Base-by-base conservation (phyloP, 2,329 filamentous ascomycete species). In the Pyrenophora graminea region DNA sequence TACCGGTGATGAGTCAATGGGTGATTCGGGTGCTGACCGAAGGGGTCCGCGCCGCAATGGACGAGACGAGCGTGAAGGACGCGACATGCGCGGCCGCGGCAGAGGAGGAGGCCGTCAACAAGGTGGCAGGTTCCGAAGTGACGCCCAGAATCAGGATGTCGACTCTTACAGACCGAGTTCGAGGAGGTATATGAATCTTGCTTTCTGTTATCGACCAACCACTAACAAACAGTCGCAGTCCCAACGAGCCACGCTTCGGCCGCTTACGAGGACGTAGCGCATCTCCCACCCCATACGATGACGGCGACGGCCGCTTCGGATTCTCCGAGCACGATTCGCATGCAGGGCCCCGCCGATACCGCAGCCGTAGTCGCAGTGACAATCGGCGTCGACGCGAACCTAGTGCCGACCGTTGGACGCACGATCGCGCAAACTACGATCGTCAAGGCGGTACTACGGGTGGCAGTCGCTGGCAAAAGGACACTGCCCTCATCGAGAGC, bases 1-100 rank as follows among this genome's bases (percentile, higher is more conserved):
- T 41, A 68, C 77, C 0, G 93, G 91, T 62, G 85, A 89, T 63
- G 88, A 86, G 31, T 89, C 84, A 64, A 88, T 96, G 79, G 96
- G 95, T 72, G 91, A 96, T 64, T 61, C 62, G 6, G 60, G 62
- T 8, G 58, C 55, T 21, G 63, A 68, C 9, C 56, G 58, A 39
- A 55, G 64, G 41, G 62, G 66, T 39, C 58, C 63, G 36, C 58
- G 58, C 33, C 61, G 63, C 19, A 60, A 66, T 38, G 58, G 58
- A 44, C 57, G 55, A 25, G 56, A 63, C 44, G 53, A 40, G 23
- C 54, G 61, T 40, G 57, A 64, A 30, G 43, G 53, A 33, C 57
- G 58, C 3, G 56, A 62, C 41, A 52, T 43, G 1, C 53, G 59
- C 17, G 57, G 56, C 13, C 51, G 60, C n/a, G 59, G 53, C 34